Evolutionary conservation across 768 basidiomycete genomes (phyloP).

Genomic region (Lentinula detonsa): DNA sequence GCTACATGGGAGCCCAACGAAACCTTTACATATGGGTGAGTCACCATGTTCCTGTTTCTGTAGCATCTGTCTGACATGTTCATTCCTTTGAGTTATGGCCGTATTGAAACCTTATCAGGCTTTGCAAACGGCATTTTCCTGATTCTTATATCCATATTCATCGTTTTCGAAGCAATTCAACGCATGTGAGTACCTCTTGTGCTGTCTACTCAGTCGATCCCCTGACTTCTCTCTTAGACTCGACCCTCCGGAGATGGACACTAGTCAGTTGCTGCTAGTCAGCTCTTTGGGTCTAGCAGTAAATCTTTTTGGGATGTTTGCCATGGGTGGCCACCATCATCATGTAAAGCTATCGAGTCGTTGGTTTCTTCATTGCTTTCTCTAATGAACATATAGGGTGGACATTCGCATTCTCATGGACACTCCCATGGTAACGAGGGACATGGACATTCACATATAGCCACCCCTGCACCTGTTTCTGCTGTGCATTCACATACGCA

Average conservation of each 20-base stretch:
- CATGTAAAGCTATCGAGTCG: slow-evolving; percentile 46
- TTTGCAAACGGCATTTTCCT: slow-evolving; percentile 97
- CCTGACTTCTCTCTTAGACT: slow-evolving; percentile 38
- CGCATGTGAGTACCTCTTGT: slow-evolving; percentile 55
- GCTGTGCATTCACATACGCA: slow-evolving; percentile 25
- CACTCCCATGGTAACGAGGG: slow-evolving; percentile 22
- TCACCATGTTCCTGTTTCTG: slow-evolving; percentile 2
- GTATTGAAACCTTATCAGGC: slow-evolving; percentile 95
- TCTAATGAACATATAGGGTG: slow-evolving; percentile 31
- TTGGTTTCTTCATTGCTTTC: background rate
- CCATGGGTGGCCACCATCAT: slow-evolving; percentile 93
- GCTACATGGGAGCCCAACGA: slow-evolving; percentile 96
- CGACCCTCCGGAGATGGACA: slow-evolving; percentile 98
- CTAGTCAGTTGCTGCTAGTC: slow-evolving; percentile 84
- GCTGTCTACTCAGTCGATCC: background rate
- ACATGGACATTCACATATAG: slow-evolving; percentile 14
- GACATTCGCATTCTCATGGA: slow-evolving; percentile 52
- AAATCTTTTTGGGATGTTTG: slow-evolving; percentile 98
- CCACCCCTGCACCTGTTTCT: slow-evolving; percentile 13
- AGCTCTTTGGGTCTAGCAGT: slow-evolving; percentile 87
- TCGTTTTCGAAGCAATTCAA: slow-evolving; percentile 96
- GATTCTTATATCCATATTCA: slow-evolving; percentile 93
- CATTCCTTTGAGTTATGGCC: slow-evolving; percentile 61
- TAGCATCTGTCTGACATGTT: background rate
- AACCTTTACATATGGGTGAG: slow-evolving; percentile 90